Base-by-base conservation (phyloP, 1,139 yeast species). In the Lodderomyces margitis region DNA sequence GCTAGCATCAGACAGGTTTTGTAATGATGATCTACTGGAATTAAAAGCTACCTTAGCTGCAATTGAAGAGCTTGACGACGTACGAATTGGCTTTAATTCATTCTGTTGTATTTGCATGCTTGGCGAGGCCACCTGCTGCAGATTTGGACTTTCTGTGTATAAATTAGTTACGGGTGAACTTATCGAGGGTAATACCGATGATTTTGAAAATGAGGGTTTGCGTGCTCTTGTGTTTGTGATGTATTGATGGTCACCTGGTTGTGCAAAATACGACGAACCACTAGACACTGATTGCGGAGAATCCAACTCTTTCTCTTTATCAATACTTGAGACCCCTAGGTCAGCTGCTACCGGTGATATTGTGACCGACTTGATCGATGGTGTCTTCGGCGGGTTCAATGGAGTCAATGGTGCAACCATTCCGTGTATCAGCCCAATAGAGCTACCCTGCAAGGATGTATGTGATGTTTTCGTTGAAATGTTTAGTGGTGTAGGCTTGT, bases 341-440 rank as follows among this genome's bases (percentile, higher is more conserved):
- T 33, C 34, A 38, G 70, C 48, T 2, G 61, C 50, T 30, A 69
- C 66, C 3, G 74, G 74, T 4, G 74, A 67, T 5, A 68, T 68
- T 3, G 73, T 66, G 24, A 68, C 58, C 9, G 73, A 65, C 43
- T 68, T 68, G 21, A 68, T 49, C 2, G 72, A 66, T 6, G 71
- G 67, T 2, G 70, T 57, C 41, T 60, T 59, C 17, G 49, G 41
- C 15, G 64, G 62, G 15, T 60, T 55, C 3, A 51, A 47, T 7
- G 62, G 61, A 7, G 37, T 23, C 16, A 28, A 21, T 12, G 34
- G 34, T 21, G 34, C 37, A 25, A 50, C 41, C 9, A 21, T 36
- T 17, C 33, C 30, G 19, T 25, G 40, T 7, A 27, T 15, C 21
- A 34, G 24, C 15, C 19, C 32, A 4, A 28, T 7, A 3, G 28